A percentile compares a stretch with the other conserved stretches of the same genome.
Conservation (phyloP, 2,329 filamentous ascomycete genomes). For the Venturia aucupariae region DNA sequence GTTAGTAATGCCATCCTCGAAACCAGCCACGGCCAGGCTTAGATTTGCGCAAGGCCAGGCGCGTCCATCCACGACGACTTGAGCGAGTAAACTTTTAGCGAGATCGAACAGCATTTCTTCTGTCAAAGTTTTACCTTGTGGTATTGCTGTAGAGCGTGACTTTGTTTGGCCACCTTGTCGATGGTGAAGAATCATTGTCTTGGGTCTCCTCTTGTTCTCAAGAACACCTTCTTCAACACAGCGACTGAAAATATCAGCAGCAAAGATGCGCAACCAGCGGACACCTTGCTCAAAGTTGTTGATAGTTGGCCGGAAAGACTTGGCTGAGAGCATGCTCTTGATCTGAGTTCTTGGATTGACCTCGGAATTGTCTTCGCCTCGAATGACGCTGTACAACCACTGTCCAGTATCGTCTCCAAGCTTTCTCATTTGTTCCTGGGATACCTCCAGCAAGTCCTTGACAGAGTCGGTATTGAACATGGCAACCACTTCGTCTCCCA, state of each 20-base stretch:
- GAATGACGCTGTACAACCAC: slow-evolving; percentile 78
- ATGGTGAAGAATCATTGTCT: slow-evolving; percentile 76
- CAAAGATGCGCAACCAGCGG: slow-evolving; percentile 85
- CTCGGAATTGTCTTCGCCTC: slow-evolving; percentile 78
- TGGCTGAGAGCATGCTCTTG: slow-evolving; percentile 95
- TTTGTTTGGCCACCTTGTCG: slow-evolving; percentile 63
- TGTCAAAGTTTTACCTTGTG: slow-evolving; percentile 62
- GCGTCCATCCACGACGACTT: slow-evolving; percentile 66
- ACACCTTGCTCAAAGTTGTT: slow-evolving; percentile 66
- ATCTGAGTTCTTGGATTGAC: slow-evolving; percentile 87
- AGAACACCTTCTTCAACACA: slow-evolving; percentile 84
- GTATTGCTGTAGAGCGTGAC: slow-evolving; percentile 68
- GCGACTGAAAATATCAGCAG: slow-evolving; percentile 80
- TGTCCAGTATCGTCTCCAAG: slow-evolving; percentile 75
- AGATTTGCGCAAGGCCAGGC: slow-evolving; percentile 91
- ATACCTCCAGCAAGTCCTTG: slow-evolving; percentile 61
- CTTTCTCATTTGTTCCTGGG: slow-evolving; percentile 66
- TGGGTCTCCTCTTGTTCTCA: slow-evolving; percentile 78
- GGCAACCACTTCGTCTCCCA: slow-evolving; percentile 78
- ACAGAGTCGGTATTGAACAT: slow-evolving; percentile 74
- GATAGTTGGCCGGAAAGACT: slow-evolving; percentile 83
- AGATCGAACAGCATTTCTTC: slow-evolving; percentile 65
- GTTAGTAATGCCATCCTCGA: slow-evolving; percentile 75
- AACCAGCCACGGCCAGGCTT: slow-evolving; percentile 79
- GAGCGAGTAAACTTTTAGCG: slow-evolving; percentile 64